Evolutionary conservation across 1,139 yeast genomes (phyloP), one percentile per base, ranked within the genome.

Genomic region (Meyerozyma athensensis): DNA sequence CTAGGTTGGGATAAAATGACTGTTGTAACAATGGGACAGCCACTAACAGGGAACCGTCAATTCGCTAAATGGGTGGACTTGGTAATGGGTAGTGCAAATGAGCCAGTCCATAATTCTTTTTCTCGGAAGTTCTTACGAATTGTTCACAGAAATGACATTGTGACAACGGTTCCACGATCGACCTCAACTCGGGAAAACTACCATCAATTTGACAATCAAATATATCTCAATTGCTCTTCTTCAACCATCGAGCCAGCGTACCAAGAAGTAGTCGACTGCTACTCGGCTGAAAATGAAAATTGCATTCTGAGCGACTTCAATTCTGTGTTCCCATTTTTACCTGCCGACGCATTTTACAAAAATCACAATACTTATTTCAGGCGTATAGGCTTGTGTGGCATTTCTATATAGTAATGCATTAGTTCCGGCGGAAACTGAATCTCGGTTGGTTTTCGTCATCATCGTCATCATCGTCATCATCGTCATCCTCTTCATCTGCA

Each of bases 11-110:
- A 58, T 6, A 54, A 59, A 19, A 28, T 70, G 20, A 51, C 61
- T 0, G 48, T 73, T 33, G 59, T 73, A 33, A 68, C 76, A 0
- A 66, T 74, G 74, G 79, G 79, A 0, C 79, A 71, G 45, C 79
- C 79, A 0, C 56, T 71, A 39, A 47, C 72, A 7, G 80, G 80
- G 0, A 74, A 74, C 44, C 41, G 48, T 6, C 50, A 50, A 6
- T 72, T 74, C 43, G 61, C 62, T 1, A 39, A 47, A 4, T 72
- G 74, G 68, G 62, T 60, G 1, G 72, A 72, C 41, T 22, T 40
- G 1, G 59, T 52, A 1, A 42, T 65, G 53, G 68, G 68, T 2
- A 66, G 72, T 42, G 19, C 34, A 2, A 17, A 37, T 12, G 46
- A 53, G 0, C 45, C 61, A 1, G 31, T 33, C 1, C 61, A 54